Percentiles rank a stretch among this genome's conserved stretches.
These are phyloP conservation scores for Allantophomopsis lycopodina DNA, from an alignment of 2,329 filamentous ascomycete species.

Conservation along the genomic window DNA sequence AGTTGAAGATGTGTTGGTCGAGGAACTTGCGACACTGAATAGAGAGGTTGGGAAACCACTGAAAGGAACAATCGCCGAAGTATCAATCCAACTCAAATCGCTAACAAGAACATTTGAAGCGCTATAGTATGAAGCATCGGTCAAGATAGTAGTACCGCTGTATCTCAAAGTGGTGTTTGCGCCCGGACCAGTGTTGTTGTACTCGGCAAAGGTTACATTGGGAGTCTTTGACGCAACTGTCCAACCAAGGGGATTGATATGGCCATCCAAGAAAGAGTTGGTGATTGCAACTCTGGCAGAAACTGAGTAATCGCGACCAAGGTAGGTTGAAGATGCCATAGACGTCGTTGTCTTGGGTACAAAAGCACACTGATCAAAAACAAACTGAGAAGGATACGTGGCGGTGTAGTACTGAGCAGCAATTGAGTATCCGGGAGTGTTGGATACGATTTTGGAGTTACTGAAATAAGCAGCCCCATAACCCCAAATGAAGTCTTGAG, in stretches of 20 bases:
- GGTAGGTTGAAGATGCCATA: conserved; percentile 25
- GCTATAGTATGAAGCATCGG: conserved; percentile 7
- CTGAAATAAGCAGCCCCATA: conserved; percentile 39
- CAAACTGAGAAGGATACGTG: conserved; percentile 27
- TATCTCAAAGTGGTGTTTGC: conserved; percentile 12
- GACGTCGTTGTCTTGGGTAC: conserved; percentile 24
- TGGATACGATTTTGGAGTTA: conserved; percentile 27
- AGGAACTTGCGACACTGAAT: conserved; percentile 6
- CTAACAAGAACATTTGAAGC: conserved; percentile 9
- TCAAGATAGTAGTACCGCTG: conserved; percentile 5
- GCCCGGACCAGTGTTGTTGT: conserved; percentile 35
- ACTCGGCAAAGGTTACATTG: conserved; percentile 35
- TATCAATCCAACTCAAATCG: conserved; percentile 19
- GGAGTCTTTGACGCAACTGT: conserved; percentile 25
- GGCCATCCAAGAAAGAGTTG: conserved; percentile 27
- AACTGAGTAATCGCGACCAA: conserved; percentile 37
- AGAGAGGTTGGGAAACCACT: conserved; percentile 15
- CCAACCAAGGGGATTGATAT: conserved; percentile 39
- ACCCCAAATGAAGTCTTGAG: conserved; percentile 47
- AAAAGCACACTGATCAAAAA: conserved; percentile 33
- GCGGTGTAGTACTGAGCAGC: conserved; percentile 26
- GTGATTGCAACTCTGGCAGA: conserved; percentile 38
- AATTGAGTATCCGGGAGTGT: conserved; percentile 27
- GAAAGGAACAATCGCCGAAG: conserved; percentile 15
- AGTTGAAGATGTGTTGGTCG: conserved; percentile 1